Conservation (phyloP, 108 stramenopile species). For the Nitzschia palea region DNA sequence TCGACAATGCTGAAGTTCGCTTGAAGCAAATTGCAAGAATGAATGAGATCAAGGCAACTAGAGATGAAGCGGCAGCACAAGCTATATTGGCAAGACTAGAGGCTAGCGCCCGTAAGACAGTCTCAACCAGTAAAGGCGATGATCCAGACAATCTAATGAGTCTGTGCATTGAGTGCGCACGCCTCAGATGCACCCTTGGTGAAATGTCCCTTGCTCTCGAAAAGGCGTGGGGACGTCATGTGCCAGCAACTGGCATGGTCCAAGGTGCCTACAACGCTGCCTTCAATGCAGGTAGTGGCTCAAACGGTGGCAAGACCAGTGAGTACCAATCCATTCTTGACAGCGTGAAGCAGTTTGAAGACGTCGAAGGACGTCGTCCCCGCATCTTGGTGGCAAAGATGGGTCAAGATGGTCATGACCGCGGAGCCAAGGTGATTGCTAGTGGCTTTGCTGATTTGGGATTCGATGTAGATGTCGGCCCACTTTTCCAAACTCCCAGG, state of each 20-base stretch:
- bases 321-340: constrained; percentile 82
- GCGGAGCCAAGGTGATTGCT: constrained; percentile 98
- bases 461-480: constrained; percentile 97
- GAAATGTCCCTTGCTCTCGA: constrained; percentile 96
- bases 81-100: constrained; percentile 67
- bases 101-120: constrained; percentile 64
- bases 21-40: constrained; percentile 79
- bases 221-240: constrained; percentile 94
- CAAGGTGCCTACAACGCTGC: constrained; percentile 93
- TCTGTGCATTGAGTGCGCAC: constrained; percentile 92
- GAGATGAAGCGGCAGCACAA: constrained; percentile 72
- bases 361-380: constrained; percentile 92
- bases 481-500: constrained; percentile 95
- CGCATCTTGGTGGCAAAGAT: constrained; percentile 98
- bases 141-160: constrained; percentile 90
- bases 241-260: constrained; percentile 84
- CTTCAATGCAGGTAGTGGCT: constrained; percentile 34
- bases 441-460: constrained; percentile 95
- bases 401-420: constrained; percentile 99
- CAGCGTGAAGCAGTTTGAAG: constrained; percentile 87
- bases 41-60: constrained; percentile 60
- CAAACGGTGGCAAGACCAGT: constrained; percentile 19
- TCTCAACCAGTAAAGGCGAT: constrained; percentile 72
- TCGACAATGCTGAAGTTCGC: constrained; percentile 91
- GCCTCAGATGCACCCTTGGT: constrained; percentile 86